Percentiles rank a stretch among this genome's conserved stretches.
phyloP scores from a whole-genome alignment of 345 rosid species.

The Eucalyptus virginea region DNA sequence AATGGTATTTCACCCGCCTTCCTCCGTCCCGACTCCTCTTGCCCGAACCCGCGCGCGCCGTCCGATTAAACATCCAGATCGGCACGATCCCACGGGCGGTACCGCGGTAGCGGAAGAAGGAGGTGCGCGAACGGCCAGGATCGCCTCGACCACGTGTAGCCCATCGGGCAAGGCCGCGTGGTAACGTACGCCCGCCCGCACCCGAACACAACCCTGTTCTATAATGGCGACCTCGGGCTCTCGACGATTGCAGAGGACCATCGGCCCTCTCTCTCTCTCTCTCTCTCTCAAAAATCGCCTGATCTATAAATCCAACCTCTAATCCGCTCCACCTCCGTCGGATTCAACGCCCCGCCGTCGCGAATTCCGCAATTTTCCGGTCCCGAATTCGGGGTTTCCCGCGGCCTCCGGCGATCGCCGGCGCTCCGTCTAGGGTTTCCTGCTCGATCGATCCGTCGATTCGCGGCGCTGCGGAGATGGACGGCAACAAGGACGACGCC shows the following conservation, averaged over 20 bases:
- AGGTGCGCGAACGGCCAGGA: neutral
- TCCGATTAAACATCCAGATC: neutral
- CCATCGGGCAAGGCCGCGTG: neutral
- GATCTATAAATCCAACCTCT: neutral
- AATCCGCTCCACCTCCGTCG: neutral
- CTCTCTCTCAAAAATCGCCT: neutral
- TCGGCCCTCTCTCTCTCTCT: neutral
- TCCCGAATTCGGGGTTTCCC: neutral
- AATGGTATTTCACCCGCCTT: neutral
- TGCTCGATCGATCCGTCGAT: neutral
- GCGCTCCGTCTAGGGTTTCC: neutral
- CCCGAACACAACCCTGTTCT: neutral
- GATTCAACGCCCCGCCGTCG: neutral
- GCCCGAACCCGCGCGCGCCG: neutral
- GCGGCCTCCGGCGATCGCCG: neutral
- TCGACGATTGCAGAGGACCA: neutral
- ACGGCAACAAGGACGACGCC: constrained; percentile 93
- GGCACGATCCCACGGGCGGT: neutral
- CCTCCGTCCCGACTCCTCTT: neutral
- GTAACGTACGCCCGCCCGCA: neutral
- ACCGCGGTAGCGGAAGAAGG: neutral
- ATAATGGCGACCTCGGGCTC: neutral
- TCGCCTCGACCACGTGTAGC: neutral
- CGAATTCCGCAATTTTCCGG: neutral
- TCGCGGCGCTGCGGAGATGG: constrained; percentile 25